A percentile compares a stretch with the other conserved stretches of the same genome.
phyloP scores from a whole-genome alignment of 345 rosid genomes.

The Brassica juncea region DNA sequence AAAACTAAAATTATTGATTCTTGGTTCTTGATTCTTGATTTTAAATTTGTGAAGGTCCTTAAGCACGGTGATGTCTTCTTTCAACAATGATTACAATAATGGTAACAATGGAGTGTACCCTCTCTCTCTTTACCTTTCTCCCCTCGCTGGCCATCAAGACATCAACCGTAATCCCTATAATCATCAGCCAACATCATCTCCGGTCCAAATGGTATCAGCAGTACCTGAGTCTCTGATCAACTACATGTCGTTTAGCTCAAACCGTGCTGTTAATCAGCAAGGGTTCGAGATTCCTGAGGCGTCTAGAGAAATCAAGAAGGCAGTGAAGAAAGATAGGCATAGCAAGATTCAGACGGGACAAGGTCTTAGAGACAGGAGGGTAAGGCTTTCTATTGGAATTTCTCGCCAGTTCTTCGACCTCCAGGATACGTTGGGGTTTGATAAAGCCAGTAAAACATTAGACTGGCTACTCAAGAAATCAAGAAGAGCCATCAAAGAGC shows the following conservation, averaged over 20 bases:
- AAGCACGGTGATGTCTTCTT: slow-evolving; percentile 29
- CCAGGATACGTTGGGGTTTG: slow-evolving; percentile 83
- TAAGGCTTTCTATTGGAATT: slow-evolving; percentile 71
- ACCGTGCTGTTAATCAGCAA: slow-evolving; percentile 22
- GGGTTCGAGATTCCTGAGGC: slow-evolving; percentile 23
- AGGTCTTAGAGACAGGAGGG: slow-evolving; percentile 83
- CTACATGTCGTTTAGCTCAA: slow-evolving; percentile 36
- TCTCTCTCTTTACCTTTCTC: slow-evolving; percentile 37
- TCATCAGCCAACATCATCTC: slow-evolving; percentile 22
- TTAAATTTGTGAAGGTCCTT: slow-evolving; percentile 5
- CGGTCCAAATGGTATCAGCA: slow-evolving; percentile 27
- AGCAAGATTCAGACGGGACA: slow-evolving; percentile 78
- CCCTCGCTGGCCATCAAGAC: slow-evolving; percentile 28
- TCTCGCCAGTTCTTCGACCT: slow-evolving; percentile 82
- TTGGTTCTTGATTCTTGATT: slow-evolving; percentile 9
- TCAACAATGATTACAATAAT: slow-evolving; percentile 21
- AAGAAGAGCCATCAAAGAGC: slow-evolving; percentile 55
- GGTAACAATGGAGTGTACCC: slow-evolving; percentile 33
- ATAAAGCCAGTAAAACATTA: slow-evolving; percentile 80
- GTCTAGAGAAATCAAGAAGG: slow-evolving; percentile 29
- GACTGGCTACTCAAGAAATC: slow-evolving; percentile 77
- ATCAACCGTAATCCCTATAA: slow-evolving; percentile 29
- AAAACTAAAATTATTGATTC: background rate
- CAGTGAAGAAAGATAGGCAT: slow-evolving; percentile 62
- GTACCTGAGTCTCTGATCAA: slow-evolving; percentile 22